Evolutionary conservation across 2,329 filamentous ascomycete genomes (phyloP).

Genomic region (Incumbomyces lentus): DNA sequence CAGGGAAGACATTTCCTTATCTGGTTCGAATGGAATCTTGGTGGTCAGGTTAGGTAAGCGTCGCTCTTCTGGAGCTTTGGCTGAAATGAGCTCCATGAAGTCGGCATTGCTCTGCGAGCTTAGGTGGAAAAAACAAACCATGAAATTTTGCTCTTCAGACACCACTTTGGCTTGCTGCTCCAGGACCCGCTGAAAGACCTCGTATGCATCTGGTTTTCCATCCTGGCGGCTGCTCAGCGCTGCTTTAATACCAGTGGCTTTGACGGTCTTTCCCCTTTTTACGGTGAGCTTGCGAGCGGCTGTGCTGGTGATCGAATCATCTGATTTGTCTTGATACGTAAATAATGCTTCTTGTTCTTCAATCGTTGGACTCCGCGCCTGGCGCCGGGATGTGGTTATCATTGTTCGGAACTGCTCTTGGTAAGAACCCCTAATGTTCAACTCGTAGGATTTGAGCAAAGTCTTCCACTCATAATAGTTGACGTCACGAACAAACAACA

Average conservation of each 20-base stretch:
- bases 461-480: constrained; percentile 72
- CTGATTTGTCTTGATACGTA: constrained; percentile 72
- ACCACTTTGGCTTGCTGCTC: constrained; percentile 75
- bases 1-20: constrained; percentile 72
- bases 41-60: constrained; percentile 61
- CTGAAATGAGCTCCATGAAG: constrained; percentile 69
- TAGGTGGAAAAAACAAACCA: constrained; percentile 93
- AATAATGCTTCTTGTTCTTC: constrained; percentile 83
- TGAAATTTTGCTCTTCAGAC: constrained; percentile 90
- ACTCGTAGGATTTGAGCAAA: constrained; percentile 70
- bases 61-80: constrained; percentile 55
- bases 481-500: constrained; percentile 80
- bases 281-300: constrained; percentile 85
- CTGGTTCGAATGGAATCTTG: constrained; percentile 74
- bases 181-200: constrained; percentile 69
- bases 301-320: constrained; percentile 51
- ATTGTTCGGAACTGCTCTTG: constrained; percentile 73
- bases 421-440: constrained; percentile 65
- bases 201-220: constrained; percentile 61
- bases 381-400: constrained; percentile 66
- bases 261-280: constrained; percentile 74
- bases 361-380: constrained; percentile 60
- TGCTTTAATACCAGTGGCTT: constrained; percentile 34
- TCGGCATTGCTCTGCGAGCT: constrained; percentile 73
- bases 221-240: constrained; percentile 45